Evolutionary conservation across 2,329 filamentous ascomycete genomes (phyloP).

Genomic region (Sphaerulina populicola): DNA sequence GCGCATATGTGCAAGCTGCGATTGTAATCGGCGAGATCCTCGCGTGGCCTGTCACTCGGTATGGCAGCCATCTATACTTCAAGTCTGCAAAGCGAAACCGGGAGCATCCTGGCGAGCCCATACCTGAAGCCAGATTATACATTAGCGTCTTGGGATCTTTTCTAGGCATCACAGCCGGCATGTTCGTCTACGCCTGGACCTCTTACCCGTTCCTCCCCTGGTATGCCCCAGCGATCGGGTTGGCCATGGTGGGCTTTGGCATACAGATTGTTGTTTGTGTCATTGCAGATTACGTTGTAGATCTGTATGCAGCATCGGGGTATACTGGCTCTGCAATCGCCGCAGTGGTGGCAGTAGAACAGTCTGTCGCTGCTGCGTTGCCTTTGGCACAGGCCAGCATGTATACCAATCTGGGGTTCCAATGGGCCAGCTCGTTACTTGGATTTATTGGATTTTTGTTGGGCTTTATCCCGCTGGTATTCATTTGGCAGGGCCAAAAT

Average conservation of each 20-base stretch:
- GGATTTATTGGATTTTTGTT: slow-evolving; percentile 40
- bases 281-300: slow-evolving; percentile 44
- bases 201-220: slow-evolving; percentile 39
- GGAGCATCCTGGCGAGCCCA: slow-evolving; percentile 32
- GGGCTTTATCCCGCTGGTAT: slow-evolving; percentile 40
- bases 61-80: slow-evolving; percentile 35
- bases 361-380: slow-evolving; percentile 42
- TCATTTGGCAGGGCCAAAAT: slow-evolving; percentile 32
- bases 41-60: slow-evolving; percentile 34
- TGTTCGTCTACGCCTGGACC: slow-evolving; percentile 48
- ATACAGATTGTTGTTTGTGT: slow-evolving; percentile 42
- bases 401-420: slow-evolving; percentile 43
- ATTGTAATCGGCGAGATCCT: slow-evolving; percentile 42
- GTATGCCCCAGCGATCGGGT: slow-evolving; percentile 42
- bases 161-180: slow-evolving; percentile 41
- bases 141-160: slow-evolving; percentile 39
- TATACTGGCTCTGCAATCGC: slow-evolving; percentile 46
- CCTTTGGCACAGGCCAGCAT: slow-evolving; percentile 42
- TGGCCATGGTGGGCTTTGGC: slow-evolving; percentile 44
- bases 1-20: slow-evolving; percentile 41
- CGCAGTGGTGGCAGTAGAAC: slow-evolving; percentile 44
- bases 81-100: slow-evolving; percentile 35
- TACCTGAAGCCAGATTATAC: slow-evolving; percentile 43
- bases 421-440: slow-evolving; percentile 44
- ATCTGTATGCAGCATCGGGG: slow-evolving; percentile 40